Evolutionary conservation across 768 basidiomycete genomes (phyloP).

Genomic region (Holtermannia corniformis): DNA sequence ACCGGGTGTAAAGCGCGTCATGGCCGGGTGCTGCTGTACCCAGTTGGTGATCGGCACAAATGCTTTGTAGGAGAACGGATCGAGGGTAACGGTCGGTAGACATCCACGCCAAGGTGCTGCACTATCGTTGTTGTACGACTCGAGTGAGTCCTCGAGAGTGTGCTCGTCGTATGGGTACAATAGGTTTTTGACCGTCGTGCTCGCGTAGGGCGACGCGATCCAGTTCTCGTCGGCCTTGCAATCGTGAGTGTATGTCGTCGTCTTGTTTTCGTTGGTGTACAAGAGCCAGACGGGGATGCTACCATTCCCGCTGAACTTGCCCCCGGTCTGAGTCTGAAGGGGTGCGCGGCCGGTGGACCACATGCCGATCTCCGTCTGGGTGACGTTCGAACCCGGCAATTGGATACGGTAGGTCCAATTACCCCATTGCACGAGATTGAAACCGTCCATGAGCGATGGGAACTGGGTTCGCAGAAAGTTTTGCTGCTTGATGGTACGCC

Average conservation of each 20-base stretch:
- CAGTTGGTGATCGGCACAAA: slow-evolving; percentile 62
- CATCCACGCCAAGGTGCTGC: slow-evolving; percentile 65
- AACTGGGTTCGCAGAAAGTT: slow-evolving; percentile 59
- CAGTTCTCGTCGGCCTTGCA: slow-evolving; percentile 50
- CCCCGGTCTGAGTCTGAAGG: slow-evolving; percentile 50
- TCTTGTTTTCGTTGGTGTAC: slow-evolving; percentile 73
- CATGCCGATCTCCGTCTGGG: slow-evolving; percentile 74
- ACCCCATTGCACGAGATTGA: slow-evolving; percentile 67
- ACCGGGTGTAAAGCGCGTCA: slow-evolving; percentile 74
- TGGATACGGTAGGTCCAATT: slow-evolving; percentile 74
- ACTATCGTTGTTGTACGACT: slow-evolving; percentile 54
- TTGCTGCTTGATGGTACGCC: slow-evolving; percentile 66
- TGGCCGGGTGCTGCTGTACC: slow-evolving; percentile 58
- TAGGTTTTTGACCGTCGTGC: slow-evolving; percentile 58
- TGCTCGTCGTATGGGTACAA: slow-evolving; percentile 77
- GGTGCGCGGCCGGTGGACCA: slow-evolving; percentile 69
- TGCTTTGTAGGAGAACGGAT: slow-evolving; percentile 69
- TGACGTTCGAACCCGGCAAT: slow-evolving; percentile 74
- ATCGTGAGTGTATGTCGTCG: slow-evolving; percentile 54
- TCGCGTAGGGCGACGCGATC: slow-evolving; percentile 70
- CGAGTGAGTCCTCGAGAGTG: slow-evolving; percentile 56
- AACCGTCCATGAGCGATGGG: slow-evolving; percentile 74
- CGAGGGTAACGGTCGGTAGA: slow-evolving; percentile 55
- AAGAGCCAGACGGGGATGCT: slow-evolving; percentile 67
- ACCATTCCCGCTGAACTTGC: slow-evolving; percentile 46